Base-by-base conservation (phyloP, 2,329 filamentous ascomycete genomes). In the Colletotrichum lindemuthianum region DNA sequence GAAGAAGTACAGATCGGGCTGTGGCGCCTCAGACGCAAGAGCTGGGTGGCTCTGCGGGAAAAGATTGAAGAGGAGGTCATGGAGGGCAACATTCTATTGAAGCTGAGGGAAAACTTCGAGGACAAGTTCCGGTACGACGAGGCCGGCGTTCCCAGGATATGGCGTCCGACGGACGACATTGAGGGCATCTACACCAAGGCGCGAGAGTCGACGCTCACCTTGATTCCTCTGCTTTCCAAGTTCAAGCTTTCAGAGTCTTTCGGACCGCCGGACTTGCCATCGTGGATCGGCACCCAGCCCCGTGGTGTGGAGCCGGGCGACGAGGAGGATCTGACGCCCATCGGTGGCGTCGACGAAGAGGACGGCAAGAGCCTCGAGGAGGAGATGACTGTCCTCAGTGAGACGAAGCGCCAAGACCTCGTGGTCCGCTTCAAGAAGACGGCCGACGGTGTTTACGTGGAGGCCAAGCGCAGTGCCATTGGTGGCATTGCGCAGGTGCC, bases 51-150 rank as follows among this genome's bases (percentile, higher is more conserved):
- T 12, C 83, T 99, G 66, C 88, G 92, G 49, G 90, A 93, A 65
- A 96, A 92, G 82, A 91, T 99, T 67, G 95, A 98, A 40, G 96
- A 99, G 74, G 96, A 99, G 78, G 92, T 97, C 74, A 97, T 97
- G 89, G 96, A 98, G 79, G 95, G 95, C 72, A 99, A 98, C 74
- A 89, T 99, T 58, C 82, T 98, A 39, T 84, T 98, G 70, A 99
- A 99, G 82, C 87, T 99, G 55, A 89, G 96, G 40, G 96, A 99
- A 78, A 98, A 97, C 81, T 99, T 99, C 70, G 96, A 99, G 79
- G 96, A 99, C 81, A 97, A 97, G 79, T 99, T 99, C 86, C 90
- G 96, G 68, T 99, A 99, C 72, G 96, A 99, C 72, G 94, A 97
- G 65, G 89, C 89, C 7, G 96, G 96, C 33, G 96, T 99, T 5